Conservation (phyloP, 768 basidiomycete species). For the Leccinellum rugosiceps region DNA sequence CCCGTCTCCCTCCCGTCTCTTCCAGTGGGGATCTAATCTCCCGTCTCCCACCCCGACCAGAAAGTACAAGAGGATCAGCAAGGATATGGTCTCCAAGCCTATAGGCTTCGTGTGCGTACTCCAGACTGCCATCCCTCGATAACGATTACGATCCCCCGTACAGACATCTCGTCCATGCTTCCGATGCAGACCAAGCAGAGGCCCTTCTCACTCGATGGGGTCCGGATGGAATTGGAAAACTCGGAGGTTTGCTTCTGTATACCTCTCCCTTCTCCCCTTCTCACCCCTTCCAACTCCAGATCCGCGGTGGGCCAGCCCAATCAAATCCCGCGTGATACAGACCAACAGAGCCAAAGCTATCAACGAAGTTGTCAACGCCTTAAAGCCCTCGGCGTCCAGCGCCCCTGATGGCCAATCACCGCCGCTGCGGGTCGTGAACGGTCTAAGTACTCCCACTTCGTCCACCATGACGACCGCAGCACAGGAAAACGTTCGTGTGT, state of each 20-base stretch:
- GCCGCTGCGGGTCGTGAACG: constrained; percentile 77
- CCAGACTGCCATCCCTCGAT: constrained; percentile 9
- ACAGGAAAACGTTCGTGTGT: constrained; percentile 57
- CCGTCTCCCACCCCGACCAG: constrained; percentile 35
- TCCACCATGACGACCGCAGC: constrained; percentile 76
- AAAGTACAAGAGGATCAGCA: constrained; percentile 70
- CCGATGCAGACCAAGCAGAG: constrained; percentile 85
- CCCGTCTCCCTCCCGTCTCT: constrained; percentile 55
- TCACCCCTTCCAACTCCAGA: constrained; percentile 44
- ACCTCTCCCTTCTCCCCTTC: constrained; percentile 17
- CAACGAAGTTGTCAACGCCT: constrained; percentile 72
- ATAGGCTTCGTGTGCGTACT: constrained; percentile 77
- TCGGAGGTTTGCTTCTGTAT: constrained; percentile 60
- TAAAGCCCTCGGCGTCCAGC: constrained; percentile 53
- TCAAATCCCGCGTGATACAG: constrained; percentile 73
- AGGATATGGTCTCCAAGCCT: constrained; percentile 86
- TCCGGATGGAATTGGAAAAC: constrained; percentile 82
- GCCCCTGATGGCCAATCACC: constrained; percentile 41
- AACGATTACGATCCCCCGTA: constrained; percentile 17
- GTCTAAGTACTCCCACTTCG: constrained; percentile 64
- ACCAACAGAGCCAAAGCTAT: constrained; percentile 67
- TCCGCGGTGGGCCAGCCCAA: constrained; percentile 85
- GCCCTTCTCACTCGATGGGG: constrained; percentile 86
- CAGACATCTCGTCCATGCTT: constrained; percentile 89
- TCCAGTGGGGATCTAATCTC: constrained; percentile 52